phyloP scores from a whole-genome alignment of 441 rosid genomes.

The Populus trichocarpa region DNA sequence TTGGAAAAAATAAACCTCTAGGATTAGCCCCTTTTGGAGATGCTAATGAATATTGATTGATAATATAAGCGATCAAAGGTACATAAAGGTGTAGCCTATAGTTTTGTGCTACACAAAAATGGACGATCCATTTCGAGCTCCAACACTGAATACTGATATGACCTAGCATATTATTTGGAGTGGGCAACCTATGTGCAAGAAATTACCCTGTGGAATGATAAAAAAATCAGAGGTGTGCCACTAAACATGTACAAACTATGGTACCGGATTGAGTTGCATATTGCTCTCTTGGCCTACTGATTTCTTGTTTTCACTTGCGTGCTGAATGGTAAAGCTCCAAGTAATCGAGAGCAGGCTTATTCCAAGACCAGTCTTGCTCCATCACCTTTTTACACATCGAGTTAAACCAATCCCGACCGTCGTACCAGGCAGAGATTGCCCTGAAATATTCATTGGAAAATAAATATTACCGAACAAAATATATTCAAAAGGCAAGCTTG shows the following conservation, averaged over 20 bases:
- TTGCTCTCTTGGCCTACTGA: neutral
- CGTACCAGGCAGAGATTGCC: slow-evolving; percentile 88
- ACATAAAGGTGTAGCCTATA: neutral
- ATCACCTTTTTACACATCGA: slow-evolving; percentile 74
- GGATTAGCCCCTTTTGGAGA: neutral
- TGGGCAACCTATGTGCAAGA: slow-evolving; percentile 4
- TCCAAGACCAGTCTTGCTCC: slow-evolving; percentile 99
- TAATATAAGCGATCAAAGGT: neutral
- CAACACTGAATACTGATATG: neutral
- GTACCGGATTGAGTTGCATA: slow-evolving; percentile 13
- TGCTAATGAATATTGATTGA: neutral
- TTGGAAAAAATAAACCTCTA: neutral
- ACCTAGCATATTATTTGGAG: slow-evolving; percentile 12
- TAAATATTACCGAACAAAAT: neutral
- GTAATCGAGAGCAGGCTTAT: slow-evolving; percentile 94
- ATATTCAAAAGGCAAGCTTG: neutral
- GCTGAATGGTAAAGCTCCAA: slow-evolving; percentile 94
- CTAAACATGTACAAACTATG: slow-evolving; percentile 35
- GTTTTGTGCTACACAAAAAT: slow-evolving; percentile 17
- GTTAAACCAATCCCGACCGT: slow-evolving; percentile 74
- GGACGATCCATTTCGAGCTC: slow-evolving; percentile 16
- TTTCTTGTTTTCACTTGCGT: slow-evolving; percentile 43
- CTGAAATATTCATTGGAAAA: slow-evolving; percentile 31
- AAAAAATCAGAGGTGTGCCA: neutral
- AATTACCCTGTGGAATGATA: slow-evolving; percentile 9